These are phyloP conservation scores for Pyrenula massariospora DNA, from an alignment of 495 filamentous ascomycete genomes.

Conservation along the genomic window DNA sequence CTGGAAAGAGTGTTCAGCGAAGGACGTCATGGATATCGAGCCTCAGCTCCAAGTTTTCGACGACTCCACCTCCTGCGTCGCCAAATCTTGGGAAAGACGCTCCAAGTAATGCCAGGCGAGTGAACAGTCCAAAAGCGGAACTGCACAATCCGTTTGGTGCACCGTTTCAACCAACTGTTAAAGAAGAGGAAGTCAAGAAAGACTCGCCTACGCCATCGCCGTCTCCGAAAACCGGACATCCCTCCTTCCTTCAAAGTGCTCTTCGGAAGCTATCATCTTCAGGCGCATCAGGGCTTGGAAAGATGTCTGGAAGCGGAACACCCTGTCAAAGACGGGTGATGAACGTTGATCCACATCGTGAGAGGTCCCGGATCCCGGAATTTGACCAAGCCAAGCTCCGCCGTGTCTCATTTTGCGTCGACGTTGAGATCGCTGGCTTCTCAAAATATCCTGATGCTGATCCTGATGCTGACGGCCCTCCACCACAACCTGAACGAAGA, in stretches of 20 bases:
- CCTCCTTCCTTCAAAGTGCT: conserved; percentile 71
- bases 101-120: conserved; percentile 32
- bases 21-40: conserved; percentile 84
- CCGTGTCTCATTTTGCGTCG: conserved; percentile 87
- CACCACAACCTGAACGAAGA: conserved; percentile 15
- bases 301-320: conserved; percentile 37
- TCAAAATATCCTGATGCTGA: conserved; percentile 15
- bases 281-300: conserved; percentile 34
- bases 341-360: conserved; percentile 71
- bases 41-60: conserved; percentile 85
- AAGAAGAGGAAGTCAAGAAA: conserved; percentile 34
- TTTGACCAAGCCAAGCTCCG: conserved; percentile 71
- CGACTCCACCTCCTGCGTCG: conserved; percentile 40
- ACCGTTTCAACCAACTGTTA: conserved; percentile 45
- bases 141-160: conserved; percentile 34
- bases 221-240: conserved; percentile 49
- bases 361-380: conserved; percentile 68
- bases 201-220: conserved; percentile 47
- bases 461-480: conserved; percentile 3
- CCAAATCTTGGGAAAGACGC: conserved; percentile 29
- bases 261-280: conserved; percentile 72
- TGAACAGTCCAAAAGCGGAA: conserved; percentile 25
- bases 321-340: conserved; percentile 65
- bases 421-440: conserved; percentile 86
- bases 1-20: conserved; percentile 19